These are phyloP conservation scores for Lachnellula suecica DNA, from an alignment of 2,329 filamentous ascomycete genomes.

Conservation along the genomic window DNA sequence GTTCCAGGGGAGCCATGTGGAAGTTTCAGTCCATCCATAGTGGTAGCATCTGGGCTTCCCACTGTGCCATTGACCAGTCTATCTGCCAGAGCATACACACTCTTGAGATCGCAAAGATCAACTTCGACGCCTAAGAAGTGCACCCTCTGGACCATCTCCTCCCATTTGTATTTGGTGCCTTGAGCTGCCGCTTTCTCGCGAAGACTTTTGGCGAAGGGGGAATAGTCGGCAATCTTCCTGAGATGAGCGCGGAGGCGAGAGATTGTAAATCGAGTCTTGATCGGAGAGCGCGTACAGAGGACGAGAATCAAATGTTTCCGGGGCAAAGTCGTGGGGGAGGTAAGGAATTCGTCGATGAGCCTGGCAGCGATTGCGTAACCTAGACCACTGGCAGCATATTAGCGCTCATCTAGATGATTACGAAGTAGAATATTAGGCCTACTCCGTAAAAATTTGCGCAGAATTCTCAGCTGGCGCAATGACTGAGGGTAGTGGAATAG, in stretches of 20 bases:
- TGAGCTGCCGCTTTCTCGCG: conserved; percentile 51
- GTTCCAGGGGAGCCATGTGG: conserved; percentile 33
- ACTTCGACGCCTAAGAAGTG: conserved; percentile 59
- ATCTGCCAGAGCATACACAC: conserved; percentile 38
- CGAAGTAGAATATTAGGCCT: not conserved
- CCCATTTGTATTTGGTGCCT: conserved; percentile 46
- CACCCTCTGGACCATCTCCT: conserved; percentile 48
- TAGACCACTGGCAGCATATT: conserved; percentile 65
- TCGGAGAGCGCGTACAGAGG: conserved; percentile 74
- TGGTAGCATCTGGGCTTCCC: conserved; percentile 33
- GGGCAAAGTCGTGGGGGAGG: conserved; percentile 62
- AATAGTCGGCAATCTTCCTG: conserved; percentile 40
- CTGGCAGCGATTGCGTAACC: conserved; percentile 82
- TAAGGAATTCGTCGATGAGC: conserved; percentile 86
- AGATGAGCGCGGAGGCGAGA: conserved; percentile 63
- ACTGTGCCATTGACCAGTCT: conserved; percentile 32
- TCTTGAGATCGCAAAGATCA: conserved; percentile 58
- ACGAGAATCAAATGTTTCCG: conserved; percentile 74
- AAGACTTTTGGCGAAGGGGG: conserved; percentile 49
- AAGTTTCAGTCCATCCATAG: conserved; percentile 29
- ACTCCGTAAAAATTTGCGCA: not conserved
- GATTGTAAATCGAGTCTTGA: conserved; percentile 75
- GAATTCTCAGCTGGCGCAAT: not conserved
- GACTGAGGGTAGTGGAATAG: not conserved
- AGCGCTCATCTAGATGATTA: conserved; percentile 20